Base-by-base conservation (phyloP, 352 stramenopile genomes). In the Globisporangium cederbergense region DNA sequence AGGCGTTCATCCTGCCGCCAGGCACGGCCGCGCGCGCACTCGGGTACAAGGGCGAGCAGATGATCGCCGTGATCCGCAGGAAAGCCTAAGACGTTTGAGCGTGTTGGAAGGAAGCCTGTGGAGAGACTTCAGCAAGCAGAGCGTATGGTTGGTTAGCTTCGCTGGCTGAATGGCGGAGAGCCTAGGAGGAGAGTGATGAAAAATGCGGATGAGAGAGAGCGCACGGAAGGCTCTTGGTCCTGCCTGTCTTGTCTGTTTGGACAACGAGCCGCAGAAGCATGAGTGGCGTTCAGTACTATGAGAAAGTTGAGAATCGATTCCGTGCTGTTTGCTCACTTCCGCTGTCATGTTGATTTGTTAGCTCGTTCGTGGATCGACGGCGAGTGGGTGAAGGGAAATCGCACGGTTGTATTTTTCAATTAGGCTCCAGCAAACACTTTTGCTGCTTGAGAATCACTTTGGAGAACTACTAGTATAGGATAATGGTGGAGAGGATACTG, bases 1-100 rank as follows among this genome's bases (percentile, higher is more conserved):
- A 92, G 58, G 68, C 91, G 50, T 92, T 94, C 70, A 78, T 94
- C 54, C 55, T 94, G 42, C 85, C 85, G 46, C 83, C 85, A 0
- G 83, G 85, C 18, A 63, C 77, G 45, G 83, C 79, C 43, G 72
- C 83, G 13, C 78, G 85, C n/a, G 65, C 77, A 25, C 65, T 94
- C 30, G 85, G 85, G 54, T 94, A 94, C 73, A 89, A 90, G 56
- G 75, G 65, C 47, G 73, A 85, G 9, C 63, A 85, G 20, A 78
- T 94, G 79, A 73, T 94, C 56, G 85, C 74, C 9, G 81, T 92
- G 38, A 71, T 94, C 22, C 85, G 85, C 28, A 60, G 36, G 47
- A 62, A 62, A 9, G 57, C 47, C 34, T 68, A 58, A 68, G 45
- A n/a, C 20, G 42, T 32, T 18, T 28, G 20, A 10, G 18, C 13